A percentile compares a stretch with the other conserved stretches of the same genome.
Evolutionary conservation across 352 stramenopile genomes (phyloP).

Genomic region (Phytophthora sojae): DNA sequence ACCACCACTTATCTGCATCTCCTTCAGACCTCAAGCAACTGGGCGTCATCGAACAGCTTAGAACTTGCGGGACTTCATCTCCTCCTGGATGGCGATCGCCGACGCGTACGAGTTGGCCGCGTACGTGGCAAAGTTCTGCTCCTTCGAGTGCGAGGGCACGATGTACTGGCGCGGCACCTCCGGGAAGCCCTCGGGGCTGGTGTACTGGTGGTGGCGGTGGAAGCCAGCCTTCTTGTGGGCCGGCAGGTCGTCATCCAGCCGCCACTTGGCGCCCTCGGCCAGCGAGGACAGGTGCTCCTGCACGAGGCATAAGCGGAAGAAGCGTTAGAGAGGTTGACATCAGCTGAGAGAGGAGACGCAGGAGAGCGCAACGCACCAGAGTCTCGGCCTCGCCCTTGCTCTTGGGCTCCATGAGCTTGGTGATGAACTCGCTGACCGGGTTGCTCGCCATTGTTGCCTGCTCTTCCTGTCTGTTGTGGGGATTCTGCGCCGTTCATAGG

Average conservation of each 20-base stretch:
- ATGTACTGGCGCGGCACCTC: constrained; percentile 85
- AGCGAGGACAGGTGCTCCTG: constrained; percentile 60
- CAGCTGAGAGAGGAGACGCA: background rate
- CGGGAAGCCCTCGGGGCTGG: constrained; percentile 67
- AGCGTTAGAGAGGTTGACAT: background rate
- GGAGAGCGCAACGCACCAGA: constrained; percentile 42
- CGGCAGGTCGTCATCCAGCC: constrained; percentile 68
- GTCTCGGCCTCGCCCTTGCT: constrained; percentile 53
- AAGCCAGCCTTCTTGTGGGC: constrained; percentile 64
- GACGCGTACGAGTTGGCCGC: constrained; percentile 89
- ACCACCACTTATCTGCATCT: background rate
- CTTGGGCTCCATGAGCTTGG: constrained; percentile 73
- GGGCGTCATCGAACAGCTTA: constrained; percentile 39
- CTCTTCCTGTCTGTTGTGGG: constrained; percentile 15
- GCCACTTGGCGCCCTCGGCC: constrained; percentile 70
- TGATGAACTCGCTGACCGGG: constrained; percentile 70
- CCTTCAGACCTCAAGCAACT: background rate
- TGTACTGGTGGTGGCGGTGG: constrained; percentile 68
- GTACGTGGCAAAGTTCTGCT: constrained; percentile 81
- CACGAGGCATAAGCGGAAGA: background rate
- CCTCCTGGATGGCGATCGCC: constrained; percentile 82
- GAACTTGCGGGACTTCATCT: constrained; percentile 82
- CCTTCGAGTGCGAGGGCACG: constrained; percentile 69
- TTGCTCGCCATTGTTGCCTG: constrained; percentile 67
- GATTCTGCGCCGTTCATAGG: constrained; percentile 33